Evolutionary conservation across 2,329 filamentous ascomycete genomes (phyloP).

Genomic region (Aspergillus novofumigatus): DNA sequence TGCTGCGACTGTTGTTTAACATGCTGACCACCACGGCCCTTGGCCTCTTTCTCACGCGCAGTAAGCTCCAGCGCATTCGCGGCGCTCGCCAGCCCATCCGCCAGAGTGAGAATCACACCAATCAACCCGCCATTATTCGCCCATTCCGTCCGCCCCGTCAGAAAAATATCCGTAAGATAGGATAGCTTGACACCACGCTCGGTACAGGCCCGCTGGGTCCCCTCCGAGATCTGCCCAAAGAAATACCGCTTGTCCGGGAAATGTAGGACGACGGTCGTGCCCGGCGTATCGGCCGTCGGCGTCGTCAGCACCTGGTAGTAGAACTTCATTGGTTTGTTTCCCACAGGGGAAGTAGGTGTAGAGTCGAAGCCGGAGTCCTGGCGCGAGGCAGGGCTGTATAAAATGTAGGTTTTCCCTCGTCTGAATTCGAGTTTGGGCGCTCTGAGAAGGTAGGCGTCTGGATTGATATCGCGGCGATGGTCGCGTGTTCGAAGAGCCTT

Average conservation of each 20-base stretch:
- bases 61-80: constrained; percentile 44
- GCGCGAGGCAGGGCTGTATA: constrained; percentile 18
- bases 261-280: constrained; percentile 71
- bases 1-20: constrained; percentile 22
- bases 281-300: constrained; percentile 83
- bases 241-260: constrained; percentile 80
- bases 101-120: constrained; percentile 79
- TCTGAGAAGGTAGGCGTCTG: constrained; percentile 10
- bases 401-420: constrained; percentile 15
- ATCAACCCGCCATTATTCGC: constrained; percentile 73
- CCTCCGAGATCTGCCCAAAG: constrained; percentile 78
- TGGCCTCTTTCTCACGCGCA: constrained; percentile 37
- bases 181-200: constrained; percentile 63
- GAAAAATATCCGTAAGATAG: constrained; percentile 72
- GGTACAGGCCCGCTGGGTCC: constrained; percentile 71
- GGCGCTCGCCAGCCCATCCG: constrained; percentile 57
- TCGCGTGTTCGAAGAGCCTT: not conserved
- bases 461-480: constrained; percentile 1
- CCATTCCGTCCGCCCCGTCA: constrained; percentile 77
- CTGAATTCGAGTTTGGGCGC: constrained; percentile 6
- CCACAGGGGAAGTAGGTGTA: not conserved
- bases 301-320: constrained; percentile 71
- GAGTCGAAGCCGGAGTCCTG: constrained; percentile 12
- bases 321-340: constrained; percentile 59
- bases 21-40: constrained; percentile 11